Conservation (phyloP, 495 filamentous ascomycete genomes). For the Sphaerosporella brunnea region DNA sequence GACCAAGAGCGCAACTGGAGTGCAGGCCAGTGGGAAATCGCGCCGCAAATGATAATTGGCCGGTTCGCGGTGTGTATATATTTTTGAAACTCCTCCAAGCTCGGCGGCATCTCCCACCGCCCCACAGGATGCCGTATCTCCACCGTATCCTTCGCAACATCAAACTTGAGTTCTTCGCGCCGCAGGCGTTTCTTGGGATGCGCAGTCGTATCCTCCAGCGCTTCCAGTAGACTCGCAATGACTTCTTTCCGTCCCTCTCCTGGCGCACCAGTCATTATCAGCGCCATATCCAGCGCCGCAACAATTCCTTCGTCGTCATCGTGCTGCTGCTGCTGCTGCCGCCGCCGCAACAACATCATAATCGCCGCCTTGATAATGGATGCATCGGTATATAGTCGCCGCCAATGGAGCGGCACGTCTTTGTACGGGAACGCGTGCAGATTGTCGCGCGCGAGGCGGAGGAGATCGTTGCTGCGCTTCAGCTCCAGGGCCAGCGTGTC, state of each 20-base stretch:
- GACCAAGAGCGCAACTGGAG: constrained; percentile 51
- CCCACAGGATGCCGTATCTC: constrained; percentile 28
- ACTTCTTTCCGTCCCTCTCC: constrained; percentile 32
- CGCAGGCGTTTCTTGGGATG: background rate
- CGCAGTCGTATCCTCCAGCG: constrained; percentile 5
- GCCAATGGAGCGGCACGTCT: constrained; percentile 58
- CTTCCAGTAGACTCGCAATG: constrained; percentile 37
- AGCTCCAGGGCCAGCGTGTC: background rate
- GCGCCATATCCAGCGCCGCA: constrained; percentile 51
- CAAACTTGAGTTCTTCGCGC: background rate
- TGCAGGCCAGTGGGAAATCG: constrained; percentile 61
- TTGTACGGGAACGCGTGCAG: constrained; percentile 61
- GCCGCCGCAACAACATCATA: too few species aligned
- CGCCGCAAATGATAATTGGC: constrained; percentile 53
- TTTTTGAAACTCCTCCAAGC: constrained; percentile 46
- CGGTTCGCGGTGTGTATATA: constrained; percentile 37
- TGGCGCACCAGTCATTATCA: constrained; percentile 66
- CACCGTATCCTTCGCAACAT: background rate
- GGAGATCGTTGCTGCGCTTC: constrained; percentile 14
- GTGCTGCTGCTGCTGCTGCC: background rate
- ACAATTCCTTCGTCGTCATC: constrained; percentile 33
- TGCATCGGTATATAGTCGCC: constrained; percentile 60
- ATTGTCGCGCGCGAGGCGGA: constrained; percentile 34
- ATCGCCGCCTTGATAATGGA: constrained; percentile 42
- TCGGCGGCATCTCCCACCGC: constrained; percentile 24